Percentiles rank a stretch among this genome's conserved stretches.
These are phyloP conservation scores for Phallus indusiatus DNA, from an alignment of 768 basidiomycete species.

Conservation along the genomic window DNA sequence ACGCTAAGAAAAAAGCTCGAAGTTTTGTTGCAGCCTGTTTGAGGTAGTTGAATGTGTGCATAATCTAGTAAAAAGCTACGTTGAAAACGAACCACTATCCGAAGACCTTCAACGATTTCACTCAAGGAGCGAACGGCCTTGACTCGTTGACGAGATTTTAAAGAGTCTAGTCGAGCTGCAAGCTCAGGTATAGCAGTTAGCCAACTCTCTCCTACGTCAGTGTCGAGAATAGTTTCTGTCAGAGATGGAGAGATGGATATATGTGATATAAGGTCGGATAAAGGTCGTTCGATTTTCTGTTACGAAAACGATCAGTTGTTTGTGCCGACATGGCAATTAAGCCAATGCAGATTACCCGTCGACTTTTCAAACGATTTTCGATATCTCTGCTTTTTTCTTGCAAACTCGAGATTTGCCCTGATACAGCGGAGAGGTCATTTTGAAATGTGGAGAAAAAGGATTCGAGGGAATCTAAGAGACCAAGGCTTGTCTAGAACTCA, in stretches of 20 bases:
- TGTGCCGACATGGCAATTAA: neutral
- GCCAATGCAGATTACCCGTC: slow-evolving; percentile 43
- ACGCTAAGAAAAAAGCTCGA: slow-evolving; percentile 71
- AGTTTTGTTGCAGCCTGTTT: slow-evolving; percentile 81
- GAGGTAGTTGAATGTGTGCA: neutral
- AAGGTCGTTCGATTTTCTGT: slow-evolving; percentile 82
- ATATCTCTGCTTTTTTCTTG: slow-evolving; percentile 88
- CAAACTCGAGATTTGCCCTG: slow-evolving; percentile 91
- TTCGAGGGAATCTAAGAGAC: slow-evolving; percentile 79
- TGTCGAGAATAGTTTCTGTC: slow-evolving; percentile 71
- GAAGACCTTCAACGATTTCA: slow-evolving; percentile 77
- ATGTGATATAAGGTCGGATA: slow-evolving; percentile 71
- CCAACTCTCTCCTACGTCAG: slow-evolving; percentile 84
- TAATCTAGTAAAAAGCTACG: neutral
- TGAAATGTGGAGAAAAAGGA: slow-evolving; percentile 93
- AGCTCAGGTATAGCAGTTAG: slow-evolving; percentile 72
- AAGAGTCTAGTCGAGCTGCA: slow-evolving; percentile 58
- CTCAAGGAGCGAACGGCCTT: slow-evolving; percentile 78
- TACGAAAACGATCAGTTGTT: neutral
- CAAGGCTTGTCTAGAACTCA: slow-evolving; percentile 63
- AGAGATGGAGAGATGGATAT: slow-evolving; percentile 77
- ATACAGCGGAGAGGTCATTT: slow-evolving; percentile 86
- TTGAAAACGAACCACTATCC: slow-evolving; percentile 64
- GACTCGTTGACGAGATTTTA: slow-evolving; percentile 69
- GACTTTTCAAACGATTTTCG: slow-evolving; percentile 73